Conservation (phyloP, 257 asterid genomes). For the Ehretia macrophylla region DNA sequence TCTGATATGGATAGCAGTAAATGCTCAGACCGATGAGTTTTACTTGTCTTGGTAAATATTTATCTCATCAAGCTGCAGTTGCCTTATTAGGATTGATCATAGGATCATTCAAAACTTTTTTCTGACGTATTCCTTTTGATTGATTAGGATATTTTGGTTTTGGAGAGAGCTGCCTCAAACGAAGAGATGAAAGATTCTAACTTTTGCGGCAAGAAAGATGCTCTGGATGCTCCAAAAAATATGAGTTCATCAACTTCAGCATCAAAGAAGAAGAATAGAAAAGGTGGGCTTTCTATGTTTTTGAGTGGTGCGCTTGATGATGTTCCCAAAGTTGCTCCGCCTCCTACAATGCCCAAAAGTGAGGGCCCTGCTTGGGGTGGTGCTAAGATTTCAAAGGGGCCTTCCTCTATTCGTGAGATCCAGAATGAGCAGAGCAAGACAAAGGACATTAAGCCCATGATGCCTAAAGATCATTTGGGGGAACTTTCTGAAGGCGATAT, state of each 20-base stretch:
- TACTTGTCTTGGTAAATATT: too few relatives aligned
- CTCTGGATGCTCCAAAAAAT: slow-evolving; percentile 19
- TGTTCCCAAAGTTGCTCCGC: slow-evolving; percentile 47
- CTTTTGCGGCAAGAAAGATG: slow-evolving; percentile 28
- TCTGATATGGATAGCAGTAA: too few relatives aligned
- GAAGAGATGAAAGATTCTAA: slow-evolving; percentile 30
- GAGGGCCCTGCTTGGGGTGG: slow-evolving; percentile 99
- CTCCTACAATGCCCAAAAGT: slow-evolving; percentile 46
- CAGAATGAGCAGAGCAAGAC: slow-evolving; percentile 87
- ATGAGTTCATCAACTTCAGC: slow-evolving; percentile 31
- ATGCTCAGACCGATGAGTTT: too few relatives aligned
- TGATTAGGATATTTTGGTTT: slow-evolving; percentile 34
- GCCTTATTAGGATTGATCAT: too few relatives aligned
- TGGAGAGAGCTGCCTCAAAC: slow-evolving; percentile 18
- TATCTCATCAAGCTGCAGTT: too few relatives aligned
- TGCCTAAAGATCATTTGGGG: slow-evolving; percentile 34
- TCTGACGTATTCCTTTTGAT: background rate
- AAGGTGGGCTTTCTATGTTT: slow-evolving; percentile 96
- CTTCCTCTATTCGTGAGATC: slow-evolving; percentile 78
- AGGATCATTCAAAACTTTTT: background rate
- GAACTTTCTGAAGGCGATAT: slow-evolving; percentile 36
- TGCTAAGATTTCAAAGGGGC: slow-evolving; percentile 44
- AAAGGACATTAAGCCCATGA: slow-evolving; percentile 30
- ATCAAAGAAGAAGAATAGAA: slow-evolving; percentile 78
- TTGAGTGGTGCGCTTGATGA: slow-evolving; percentile 94